Evolutionary conservation across 2,329 filamentous ascomycete species (phyloP).

Genomic region (Didymella keratinophila): DNA sequence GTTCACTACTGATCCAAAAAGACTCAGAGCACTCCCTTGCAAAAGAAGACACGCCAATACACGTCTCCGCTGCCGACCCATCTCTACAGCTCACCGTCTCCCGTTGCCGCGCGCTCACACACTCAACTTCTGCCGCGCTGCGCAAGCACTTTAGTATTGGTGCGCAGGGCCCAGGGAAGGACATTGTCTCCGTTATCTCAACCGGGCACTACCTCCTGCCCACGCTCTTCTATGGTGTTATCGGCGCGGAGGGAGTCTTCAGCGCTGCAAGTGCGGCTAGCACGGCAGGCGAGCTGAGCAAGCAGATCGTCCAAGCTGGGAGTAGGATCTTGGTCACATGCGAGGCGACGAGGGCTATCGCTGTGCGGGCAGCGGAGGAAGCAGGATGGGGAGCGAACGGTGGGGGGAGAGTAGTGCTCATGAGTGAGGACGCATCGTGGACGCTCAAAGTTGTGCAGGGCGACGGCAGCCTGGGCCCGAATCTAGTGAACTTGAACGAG

Average conservation of each 20-base stretch:
- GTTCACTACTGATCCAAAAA: conserved; percentile 12
- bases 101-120: conserved; percentile 58
- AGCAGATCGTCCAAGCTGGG: conserved; percentile 55
- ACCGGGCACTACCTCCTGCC: conserved; percentile 65
- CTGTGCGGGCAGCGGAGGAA: conserved; percentile 59
- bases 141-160: conserved; percentile 64
- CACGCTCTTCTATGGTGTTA: conserved; percentile 62
- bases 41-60: conserved; percentile 61
- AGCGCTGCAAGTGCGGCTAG: conserved; percentile 62
- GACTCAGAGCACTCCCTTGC: conserved; percentile 43
- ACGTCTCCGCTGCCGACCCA: conserved; percentile 66
- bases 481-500: conserved; percentile 50
- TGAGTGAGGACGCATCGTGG: conserved; percentile 55
- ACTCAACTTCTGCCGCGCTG: conserved; percentile 64
- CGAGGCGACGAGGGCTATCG: conserved; percentile 57
- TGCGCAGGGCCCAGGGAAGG: conserved; percentile 54
- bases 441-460: conserved; percentile 43
- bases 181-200: conserved; percentile 64
- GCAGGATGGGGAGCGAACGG: conserved; percentile 51
- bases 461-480: conserved; percentile 30
- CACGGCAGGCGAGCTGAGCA: conserved; percentile 61
- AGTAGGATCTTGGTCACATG: conserved; percentile 57
- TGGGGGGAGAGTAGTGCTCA: conserved; percentile 59
- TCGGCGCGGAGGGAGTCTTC: conserved; percentile 68
- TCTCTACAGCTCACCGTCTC: conserved; percentile 63